phyloP scores from a whole-genome alignment of 1,284 basidiomycete species.

The Termitomyces sp. region DNA sequence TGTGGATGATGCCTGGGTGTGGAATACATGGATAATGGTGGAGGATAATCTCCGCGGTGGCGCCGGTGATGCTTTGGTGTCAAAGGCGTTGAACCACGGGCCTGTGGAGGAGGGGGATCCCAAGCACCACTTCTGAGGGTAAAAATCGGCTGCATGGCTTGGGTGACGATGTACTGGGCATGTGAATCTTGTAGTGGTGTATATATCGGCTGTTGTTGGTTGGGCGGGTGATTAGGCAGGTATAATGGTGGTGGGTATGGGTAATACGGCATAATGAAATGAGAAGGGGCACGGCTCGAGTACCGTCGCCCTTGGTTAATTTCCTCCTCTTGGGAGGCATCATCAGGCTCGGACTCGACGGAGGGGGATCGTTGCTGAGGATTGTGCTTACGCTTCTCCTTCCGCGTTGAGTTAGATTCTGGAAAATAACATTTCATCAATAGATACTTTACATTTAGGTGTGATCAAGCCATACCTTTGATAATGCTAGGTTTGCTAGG shows the following conservation, averaged over 20 bases:
- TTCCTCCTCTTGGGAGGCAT: slow-evolving; percentile 8
- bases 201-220: slow-evolving; percentile 19
- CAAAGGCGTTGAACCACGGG: slow-evolving; percentile 21
- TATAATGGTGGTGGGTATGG: slow-evolving; percentile 16
- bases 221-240: slow-evolving; percentile 10
- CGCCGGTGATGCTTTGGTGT: slow-evolving; percentile 24
- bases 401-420: slow-evolving; percentile 6
- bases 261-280: slow-evolving; percentile 16
- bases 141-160: slow-evolving; percentile 34
- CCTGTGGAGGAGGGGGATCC: slow-evolving; percentile 20
- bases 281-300: slow-evolving; percentile 14
- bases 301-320: slow-evolving; percentile 1
- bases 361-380: slow-evolving; percentile 11
- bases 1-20: slow-evolving; percentile 37
- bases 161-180: slow-evolving; percentile 31
- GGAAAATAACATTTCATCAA: not conserved
- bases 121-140: slow-evolving; percentile 26
- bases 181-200: slow-evolving; percentile 28
- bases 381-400: slow-evolving; percentile 9
- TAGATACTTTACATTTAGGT: not conserved
- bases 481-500: not conserved
- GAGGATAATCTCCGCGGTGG: slow-evolving; percentile 9
- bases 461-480: slow-evolving; percentile 6
- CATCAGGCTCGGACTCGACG: slow-evolving; percentile 9
- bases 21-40: slow-evolving; percentile 19